Base-by-base conservation (phyloP, 2,329 filamentous ascomycete species). In the Myriosclerotinia scirpicola region DNA sequence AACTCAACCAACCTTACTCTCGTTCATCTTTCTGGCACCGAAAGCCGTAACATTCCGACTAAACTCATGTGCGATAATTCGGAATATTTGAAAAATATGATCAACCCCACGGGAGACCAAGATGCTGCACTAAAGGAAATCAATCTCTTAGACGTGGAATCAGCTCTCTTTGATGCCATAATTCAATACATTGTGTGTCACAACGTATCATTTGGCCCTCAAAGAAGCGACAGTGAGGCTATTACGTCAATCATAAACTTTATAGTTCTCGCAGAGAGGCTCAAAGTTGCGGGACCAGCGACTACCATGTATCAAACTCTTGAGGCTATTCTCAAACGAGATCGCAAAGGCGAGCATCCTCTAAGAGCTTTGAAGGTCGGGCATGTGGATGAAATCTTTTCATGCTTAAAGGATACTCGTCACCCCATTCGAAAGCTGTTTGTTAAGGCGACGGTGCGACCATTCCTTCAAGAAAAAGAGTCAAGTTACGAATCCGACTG, bases 391-490 rank as follows among this genome's bases (percentile, higher is more conserved):
- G 50, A 14, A 30, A 58, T 54, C 15, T 67, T 44, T 3, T 22
- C 17, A 15, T 17, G 20, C 6, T 34, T 64, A 8, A 36, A 34
- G 5, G 26, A 36, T 3, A 42, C 30, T 22, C 30, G 30, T 17
- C 58, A 70, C 52, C 54, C 63, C 2, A 46, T 71, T 36, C 46
- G 55, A 42, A 62, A 59, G 20, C 22, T 71, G 4, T 63, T 71
- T 20, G 44, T 67, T 5, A 46, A 63, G 20, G 62, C 68, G 20
- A 46, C 56, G 1, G 44, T 67, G 6, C 22, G 44, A 4, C 36
- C 54, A 5, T 60, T 58, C 48, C 12, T 65, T 20, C 4, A 36
- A 26, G 17, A 30, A 5, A 36, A 40, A 53, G 53, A 3, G 20
- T 5, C 8, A 11, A 34, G 53, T 15, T 5, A 34, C 30, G 30